Evolutionary conservation across 441 rosid genomes (phyloP), one percentile per base, ranked within the genome.

Genomic region (Erodium trifolium): DNA sequence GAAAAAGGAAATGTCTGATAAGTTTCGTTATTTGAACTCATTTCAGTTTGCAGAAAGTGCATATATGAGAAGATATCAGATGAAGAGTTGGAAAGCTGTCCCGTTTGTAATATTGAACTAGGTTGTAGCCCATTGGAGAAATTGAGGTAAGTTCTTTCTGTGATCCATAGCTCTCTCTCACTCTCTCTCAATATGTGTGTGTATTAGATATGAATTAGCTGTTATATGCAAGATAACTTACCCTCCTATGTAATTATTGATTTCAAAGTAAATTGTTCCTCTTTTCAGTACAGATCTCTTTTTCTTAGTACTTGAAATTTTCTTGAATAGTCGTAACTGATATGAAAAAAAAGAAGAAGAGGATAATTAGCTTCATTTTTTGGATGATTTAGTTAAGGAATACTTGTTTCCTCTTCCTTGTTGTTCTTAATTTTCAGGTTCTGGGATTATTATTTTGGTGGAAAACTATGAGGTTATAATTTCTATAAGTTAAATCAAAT

Each of bases 91-190:
- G 93, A 91, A 69, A 47, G 70, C 69, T 93, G 99, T 71, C 99
- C 99, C 9, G 78, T 82, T 59, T 91, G 97, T 72, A 79, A 83
- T 69, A 88, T 83, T 29, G 80, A 85, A 76, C 81, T 91, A 60
- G 94, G 97, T 7, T 82, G 87, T 78, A 77, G 79, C 45, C 94
- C 97, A 23, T 53, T 86, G 78, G 97, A 91, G 77, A 91, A 91
- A 80, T 73, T 91, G 72, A 87, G 94, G 97, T 84, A 13, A 4
- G 49, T 43, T 43, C 49, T 43, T 51, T 14, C 3, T n/a, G 17
- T 39, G 65, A 29, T 10, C 71, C 63, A 31, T 57, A 19, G 63
- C 63, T 63, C 71, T 41, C 13, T 51, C 53, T 11, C 7, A 8
- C 45, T 51, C 69, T 71, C 31, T 62, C 62, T n/a, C 17, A n/a